Evolutionary conservation across 805 yeast genomes (phyloP).

Genomic region (Dipodascopsis uninucleata): DNA sequence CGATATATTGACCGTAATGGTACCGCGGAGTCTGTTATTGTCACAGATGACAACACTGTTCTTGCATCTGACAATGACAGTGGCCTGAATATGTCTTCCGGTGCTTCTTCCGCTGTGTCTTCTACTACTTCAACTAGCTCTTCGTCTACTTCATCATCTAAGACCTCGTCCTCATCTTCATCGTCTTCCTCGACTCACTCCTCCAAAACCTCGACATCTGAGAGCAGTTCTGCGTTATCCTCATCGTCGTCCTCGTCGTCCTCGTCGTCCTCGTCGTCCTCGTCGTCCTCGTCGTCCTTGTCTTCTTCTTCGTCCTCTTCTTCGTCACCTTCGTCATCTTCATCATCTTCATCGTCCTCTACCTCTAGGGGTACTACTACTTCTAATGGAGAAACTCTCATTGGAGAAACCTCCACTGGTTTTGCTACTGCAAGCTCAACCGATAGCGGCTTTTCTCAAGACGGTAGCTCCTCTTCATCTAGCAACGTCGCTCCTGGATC

Average conservation of each 20-base stretch:
- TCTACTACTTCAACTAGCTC: slow-evolving; percentile 19
- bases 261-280: not conserved
- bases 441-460: too few species aligned
- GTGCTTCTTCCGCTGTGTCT: slow-evolving; percentile 27
- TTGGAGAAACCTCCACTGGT: too few species aligned
- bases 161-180: slow-evolving; percentile 10
- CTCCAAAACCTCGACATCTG: slow-evolving; percentile 11
- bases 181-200: slow-evolving; percentile 6
- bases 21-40: slow-evolving; percentile 50
- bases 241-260: slow-evolving; percentile 10
- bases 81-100: slow-evolving; percentile 58
- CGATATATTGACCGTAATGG: slow-evolving; percentile 50
- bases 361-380: slow-evolving; percentile 8
- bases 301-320: slow-evolving; percentile 6
- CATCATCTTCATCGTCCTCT: slow-evolving; percentile 12
- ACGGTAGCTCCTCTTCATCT: too few species aligned
- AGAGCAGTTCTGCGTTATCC: not conserved
- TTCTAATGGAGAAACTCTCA: not conserved
- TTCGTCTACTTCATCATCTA: slow-evolving; percentile 11
- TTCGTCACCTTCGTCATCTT: slow-evolving; percentile 8
- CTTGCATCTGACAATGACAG: slow-evolving; percentile 59
- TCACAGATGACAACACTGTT: slow-evolving; percentile 60
- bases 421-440: too few species aligned
- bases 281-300: slow-evolving; percentile 4
- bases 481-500: too few species aligned